Evolutionary conservation across 2,329 filamentous ascomycete genomes (phyloP), one percentile per base, ranked within the genome.

Genomic region (Lachnellula cervina): DNA sequence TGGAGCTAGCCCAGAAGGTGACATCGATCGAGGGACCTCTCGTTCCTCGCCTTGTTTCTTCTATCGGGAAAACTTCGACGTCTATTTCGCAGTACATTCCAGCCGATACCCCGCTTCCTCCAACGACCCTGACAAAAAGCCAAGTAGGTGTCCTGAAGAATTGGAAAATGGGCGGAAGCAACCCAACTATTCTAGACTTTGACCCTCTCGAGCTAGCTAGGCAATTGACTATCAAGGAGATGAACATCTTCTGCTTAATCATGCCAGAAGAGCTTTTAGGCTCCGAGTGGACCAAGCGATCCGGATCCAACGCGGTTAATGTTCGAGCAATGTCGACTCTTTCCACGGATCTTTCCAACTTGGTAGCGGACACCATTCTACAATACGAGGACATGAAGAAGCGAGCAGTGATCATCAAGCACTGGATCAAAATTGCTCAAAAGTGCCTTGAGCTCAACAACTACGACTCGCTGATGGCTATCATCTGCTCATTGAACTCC

Each of bases 391-490:
- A 97, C 69, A 85, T 88, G 25, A 97, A 97, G 81, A 96, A 93
- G 76, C 84, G 94, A 25, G 93, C 94, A 0, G 76, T 82, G 1
- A 83, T 91, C 51, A 94, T 99, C 75, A 97, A 99, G 76, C 92
- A 97, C 65, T 99, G 94, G 94, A 89, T 97, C 70, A 99, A 97
- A 77, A 86, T 97, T 64, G 90, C 90, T 0, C 81, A 88, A 64
- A 89, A 89, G 66, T 96, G 90, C 62, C 77, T 95, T 5, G 89
- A 94, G 67, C 80, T 97, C 25, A 88, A 94, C 75, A 99, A 99
- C 74, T 99, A 97, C 66, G 93, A 99, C 68, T 90, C 90, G 0
- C 76, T 99, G 11, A 97, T 97, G 91, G 91, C 94, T 7, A 96
- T 99, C 64, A 90, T 96, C 66, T 97, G 92, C 76, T 92, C 89